Percentiles rank a stretch among this genome's conserved stretches.
phyloP scores from a whole-genome alignment of 805 yeast genomes.

The Wickerhamiella vanderwaltii region DNA sequence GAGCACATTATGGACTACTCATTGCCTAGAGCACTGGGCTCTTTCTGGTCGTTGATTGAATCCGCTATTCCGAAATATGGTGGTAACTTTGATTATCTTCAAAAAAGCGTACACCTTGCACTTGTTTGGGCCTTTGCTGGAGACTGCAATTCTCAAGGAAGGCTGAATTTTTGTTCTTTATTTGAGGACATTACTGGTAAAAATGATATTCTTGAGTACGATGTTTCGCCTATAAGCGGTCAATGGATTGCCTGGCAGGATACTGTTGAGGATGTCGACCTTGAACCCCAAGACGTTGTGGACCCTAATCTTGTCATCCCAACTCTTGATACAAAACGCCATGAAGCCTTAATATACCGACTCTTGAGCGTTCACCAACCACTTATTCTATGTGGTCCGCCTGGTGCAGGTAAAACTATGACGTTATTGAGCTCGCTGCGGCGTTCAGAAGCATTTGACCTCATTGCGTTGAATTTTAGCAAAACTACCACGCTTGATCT shows the following conservation, averaged over 20 bases:
- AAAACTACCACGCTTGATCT: constrained; percentile 59
- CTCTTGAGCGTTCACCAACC: constrained; percentile 47
- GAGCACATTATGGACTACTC: constrained; percentile 44
- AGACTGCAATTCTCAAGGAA: constrained; percentile 33
- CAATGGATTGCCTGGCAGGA: constrained; percentile 36
- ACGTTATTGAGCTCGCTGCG: constrained; percentile 58
- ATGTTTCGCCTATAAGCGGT: constrained; percentile 35
- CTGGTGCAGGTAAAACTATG: constrained; percentile 97
- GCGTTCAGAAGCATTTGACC: constrained; percentile 42
- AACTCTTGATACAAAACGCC: constrained; percentile 63
- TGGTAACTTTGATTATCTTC: constrained; percentile 14
- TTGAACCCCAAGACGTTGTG: constrained; percentile 48
- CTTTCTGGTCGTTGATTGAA: constrained; percentile 31
- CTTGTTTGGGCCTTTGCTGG: constrained; percentile 58
- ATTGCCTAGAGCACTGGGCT: constrained; percentile 28
- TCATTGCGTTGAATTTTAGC: constrained; percentile 68
- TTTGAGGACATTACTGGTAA: constrained; percentile 19
- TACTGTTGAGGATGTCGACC: constrained; percentile 32
- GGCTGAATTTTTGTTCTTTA: constrained; percentile 30
- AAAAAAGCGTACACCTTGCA: constrained; percentile 25
- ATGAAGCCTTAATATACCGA: constrained; percentile 48
- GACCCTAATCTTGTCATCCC: constrained; percentile 59
- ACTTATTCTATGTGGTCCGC: constrained; percentile 81
- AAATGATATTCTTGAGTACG: constrained; percentile 31
- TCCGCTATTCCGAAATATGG: not conserved